phyloP scores from a whole-genome alignment of 225 moss, liverwort and hornwort genomes.

The Asterella californica region DNA sequence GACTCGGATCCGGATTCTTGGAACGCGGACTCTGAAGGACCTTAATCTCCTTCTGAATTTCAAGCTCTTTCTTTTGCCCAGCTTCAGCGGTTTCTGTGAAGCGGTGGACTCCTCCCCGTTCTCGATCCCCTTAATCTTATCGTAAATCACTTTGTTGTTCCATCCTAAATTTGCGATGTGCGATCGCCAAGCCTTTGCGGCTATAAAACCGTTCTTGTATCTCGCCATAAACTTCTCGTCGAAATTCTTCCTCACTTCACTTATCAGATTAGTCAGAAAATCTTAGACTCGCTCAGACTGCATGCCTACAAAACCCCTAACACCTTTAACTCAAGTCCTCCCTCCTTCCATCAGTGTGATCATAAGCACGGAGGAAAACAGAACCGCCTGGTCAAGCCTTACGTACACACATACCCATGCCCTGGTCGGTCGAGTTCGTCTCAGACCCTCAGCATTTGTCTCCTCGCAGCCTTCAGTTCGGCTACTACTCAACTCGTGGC shows the following conservation, averaged over 20 bases:
- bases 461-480: too few species aligned
- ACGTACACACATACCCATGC: too few species aligned
- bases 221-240: not conserved
- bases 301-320: not conserved
- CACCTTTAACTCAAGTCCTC: not conserved
- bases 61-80: slow-evolving; percentile 27
- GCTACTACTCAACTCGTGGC: too few species aligned
- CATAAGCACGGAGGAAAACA: not conserved
- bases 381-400: not conserved
- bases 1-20: slow-evolving; percentile 34
- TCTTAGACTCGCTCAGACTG: not conserved
- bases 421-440: too few species aligned
- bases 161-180: slow-evolving; percentile 28
- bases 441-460: too few species aligned
- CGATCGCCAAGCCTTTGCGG: slow-evolving; percentile 9
- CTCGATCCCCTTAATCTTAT: slow-evolving; percentile 38
- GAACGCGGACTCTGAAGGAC: slow-evolving; percentile 39
- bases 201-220: not conserved
- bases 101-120: slow-evolving; percentile 42
- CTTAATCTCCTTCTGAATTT: slow-evolving; percentile 28
- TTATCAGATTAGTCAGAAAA: too few species aligned
- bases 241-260: too few species aligned
- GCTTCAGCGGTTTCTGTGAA: slow-evolving; percentile 33
- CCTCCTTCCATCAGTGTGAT: not conserved
- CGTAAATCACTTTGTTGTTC: slow-evolving; percentile 44